These are phyloP conservation scores for Metschnikowia koreensis DNA, from an alignment of 805 yeast species.

Conservation along the genomic window DNA sequence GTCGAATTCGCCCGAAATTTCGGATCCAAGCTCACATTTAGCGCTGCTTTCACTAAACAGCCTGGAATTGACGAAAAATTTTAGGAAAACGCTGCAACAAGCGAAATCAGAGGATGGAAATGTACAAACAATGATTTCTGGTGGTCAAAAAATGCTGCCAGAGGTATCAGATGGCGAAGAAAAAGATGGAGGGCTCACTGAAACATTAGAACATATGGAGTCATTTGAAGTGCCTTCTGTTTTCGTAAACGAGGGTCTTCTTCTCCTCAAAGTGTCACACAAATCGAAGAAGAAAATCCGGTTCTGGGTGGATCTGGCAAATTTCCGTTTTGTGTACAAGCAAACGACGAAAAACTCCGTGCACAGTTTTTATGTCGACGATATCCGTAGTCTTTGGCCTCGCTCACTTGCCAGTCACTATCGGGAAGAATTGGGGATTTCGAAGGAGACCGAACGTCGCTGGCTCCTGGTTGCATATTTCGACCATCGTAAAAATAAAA, in stretches of 20 bases:
- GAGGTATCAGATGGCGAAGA: background rate
- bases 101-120: no score
- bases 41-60: background rate
- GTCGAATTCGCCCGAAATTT: background rate
- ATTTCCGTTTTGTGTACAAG: conserved; percentile 55
- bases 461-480: conserved; percentile 85
- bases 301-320: conserved; percentile 54
- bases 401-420: conserved; percentile 79
- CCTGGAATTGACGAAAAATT: no score
- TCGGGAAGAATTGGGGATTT: conserved; percentile 77
- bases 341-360: conserved; percentile 17
- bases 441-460: conserved; percentile 56
- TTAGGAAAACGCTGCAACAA: no score
- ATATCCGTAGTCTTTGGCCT: conserved; percentile 57
- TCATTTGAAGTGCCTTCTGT: conserved; percentile 29
- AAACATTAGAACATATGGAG: conserved; percentile 12
- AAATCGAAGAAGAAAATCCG: conserved; percentile 60
- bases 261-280: conserved; percentile 66
- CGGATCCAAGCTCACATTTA: background rate
- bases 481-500: conserved; percentile 54
- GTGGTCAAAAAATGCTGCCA: background rate
- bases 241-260: conserved; percentile 55
- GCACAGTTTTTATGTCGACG: conserved; percentile 49
- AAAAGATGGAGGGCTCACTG: background rate
- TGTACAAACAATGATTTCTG: background rate